Evolutionary conservation across 768 basidiomycete genomes (phyloP).

Genomic region (Phaeotremella skinneri): DNA sequence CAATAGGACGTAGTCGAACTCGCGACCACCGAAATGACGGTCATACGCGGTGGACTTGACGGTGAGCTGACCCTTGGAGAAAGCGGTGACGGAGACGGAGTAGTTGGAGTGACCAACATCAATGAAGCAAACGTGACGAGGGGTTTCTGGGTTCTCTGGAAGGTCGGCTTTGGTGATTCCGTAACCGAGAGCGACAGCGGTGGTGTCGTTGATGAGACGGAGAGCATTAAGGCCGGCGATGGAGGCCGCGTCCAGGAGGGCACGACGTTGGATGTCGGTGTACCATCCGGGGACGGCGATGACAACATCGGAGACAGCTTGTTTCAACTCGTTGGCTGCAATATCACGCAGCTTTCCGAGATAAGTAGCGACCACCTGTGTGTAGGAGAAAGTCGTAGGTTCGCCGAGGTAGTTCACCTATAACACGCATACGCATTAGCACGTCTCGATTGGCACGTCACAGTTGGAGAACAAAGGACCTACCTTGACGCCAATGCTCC

Average conservation of each 20-base stretch:
- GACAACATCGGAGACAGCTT: constrained; percentile 81
- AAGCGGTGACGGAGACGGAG: constrained; percentile 82
- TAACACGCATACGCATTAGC: not conserved
- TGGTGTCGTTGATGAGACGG: constrained; percentile 94
- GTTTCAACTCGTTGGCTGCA: constrained; percentile 78
- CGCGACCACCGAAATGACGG: constrained; percentile 89
- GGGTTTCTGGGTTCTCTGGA: constrained; percentile 70
- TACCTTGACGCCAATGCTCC: constrained; percentile 82
- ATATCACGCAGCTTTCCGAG: constrained; percentile 87
- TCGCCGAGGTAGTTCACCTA: constrained; percentile 91
- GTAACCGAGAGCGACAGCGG: constrained; percentile 92
- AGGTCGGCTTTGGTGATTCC: constrained; percentile 99
- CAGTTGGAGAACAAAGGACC: constrained; percentile 49
- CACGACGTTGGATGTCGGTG: constrained; percentile 88
- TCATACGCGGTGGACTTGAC: constrained; percentile 89
- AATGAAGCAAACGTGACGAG: constrained; percentile 86
- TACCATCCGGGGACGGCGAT: constrained; percentile 97
- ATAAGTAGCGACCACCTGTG: constrained; percentile 89
- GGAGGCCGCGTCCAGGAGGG: constrained; percentile 79
- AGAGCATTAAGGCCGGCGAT: constrained; percentile 88
- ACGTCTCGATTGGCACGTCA: too few species aligned
- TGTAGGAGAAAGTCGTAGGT: constrained; percentile 71
- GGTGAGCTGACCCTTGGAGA: constrained; percentile 85
- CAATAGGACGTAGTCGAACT: constrained; percentile 89
- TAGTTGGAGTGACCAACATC: constrained; percentile 92